Evolutionary conservation across 306 rosid genomes (phyloP), one percentile per base, ranked within the genome.

Genomic region (Luffa acutangula): DNA sequence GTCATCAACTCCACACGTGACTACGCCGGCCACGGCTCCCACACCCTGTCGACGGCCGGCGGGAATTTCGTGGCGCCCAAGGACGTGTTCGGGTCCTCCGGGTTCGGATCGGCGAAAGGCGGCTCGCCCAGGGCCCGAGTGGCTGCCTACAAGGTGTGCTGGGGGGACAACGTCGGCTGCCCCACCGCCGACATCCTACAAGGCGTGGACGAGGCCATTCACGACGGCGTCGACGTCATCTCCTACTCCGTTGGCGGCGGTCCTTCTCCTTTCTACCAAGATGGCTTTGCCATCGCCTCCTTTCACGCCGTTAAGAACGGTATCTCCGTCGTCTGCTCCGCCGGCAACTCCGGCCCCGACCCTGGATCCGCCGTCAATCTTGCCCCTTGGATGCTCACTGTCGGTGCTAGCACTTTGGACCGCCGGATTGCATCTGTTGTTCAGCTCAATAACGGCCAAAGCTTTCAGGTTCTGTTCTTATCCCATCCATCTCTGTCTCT

Each of bases 41-140:
- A 92, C 91, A 90, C 97, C 0, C 87, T 92, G 10, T 92, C 95
- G 43, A 92, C 92, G 4, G 66, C 88, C 4, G 97, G 90, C 11
- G 95, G 97, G 7, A 85, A 76, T 82, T 87, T 87, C 56, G 95
- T 90, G 15, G 42, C 71, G 0, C 88, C 83, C 2, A 92, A 89
- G 14, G 86, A 36, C 64, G 82, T 92, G 4, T 80, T 87, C 18
- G 93, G 95, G 1, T 15, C 79, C 2, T 18, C 63, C 5, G 93
- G 92, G 15, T 85, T 87, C 46, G 97, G 95, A 41, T 87, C 93
- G 12, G 97, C 97, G 12, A 76, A 86, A 60, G 95, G 97, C 51
- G 97, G 97, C 52, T 90, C 95, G n/a, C 95, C 97, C 0, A 85
- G 62, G 75, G 93, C 97, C 41, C 42, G 93, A 31, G 85, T 92